phyloP scores from a whole-genome alignment of 1,284 basidiomycete genomes.

The Hypsizygus ulmarius region DNA sequence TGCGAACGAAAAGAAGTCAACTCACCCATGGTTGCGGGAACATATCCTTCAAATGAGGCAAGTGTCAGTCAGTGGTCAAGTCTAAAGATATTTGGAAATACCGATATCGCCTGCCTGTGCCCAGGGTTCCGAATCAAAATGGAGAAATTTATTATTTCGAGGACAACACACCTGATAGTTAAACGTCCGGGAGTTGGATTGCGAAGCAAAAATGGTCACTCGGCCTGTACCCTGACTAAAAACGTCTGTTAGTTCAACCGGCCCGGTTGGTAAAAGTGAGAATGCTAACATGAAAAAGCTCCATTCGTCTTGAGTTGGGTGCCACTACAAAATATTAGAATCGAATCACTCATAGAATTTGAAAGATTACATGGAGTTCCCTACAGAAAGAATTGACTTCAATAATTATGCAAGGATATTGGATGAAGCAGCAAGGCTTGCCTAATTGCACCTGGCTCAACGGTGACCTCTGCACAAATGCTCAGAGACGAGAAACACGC shows the following conservation, averaged over 20 bases:
- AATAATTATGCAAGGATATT: constrained; percentile 2
- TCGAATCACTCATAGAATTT: background rate
- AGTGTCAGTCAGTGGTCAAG: constrained; percentile 8
- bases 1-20: background rate
- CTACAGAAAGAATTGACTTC: constrained; percentile 25
- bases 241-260: constrained; percentile 5
- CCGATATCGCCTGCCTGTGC: constrained; percentile 60
- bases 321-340: constrained; percentile 49
- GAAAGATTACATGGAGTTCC: constrained; percentile 39
- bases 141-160: background rate
- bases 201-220: constrained; percentile 62
- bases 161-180: constrained; percentile 49
- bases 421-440: constrained; percentile 28
- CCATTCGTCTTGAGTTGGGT: constrained; percentile 72
- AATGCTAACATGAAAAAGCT: constrained; percentile 47
- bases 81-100: constrained; percentile 23
- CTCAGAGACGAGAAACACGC: background rate
- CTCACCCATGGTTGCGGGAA: constrained; percentile 55
- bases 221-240: constrained; percentile 54
- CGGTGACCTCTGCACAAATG: constrained; percentile 48
- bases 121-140: background rate
- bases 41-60: constrained; percentile 38
- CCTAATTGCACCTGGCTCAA: constrained; percentile 66
- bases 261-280: background rate
- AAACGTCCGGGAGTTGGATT: constrained; percentile 63